Evolutionary conservation across 129 eudicot species (phyloP).

Genomic region (Artemisia annua): DNA sequence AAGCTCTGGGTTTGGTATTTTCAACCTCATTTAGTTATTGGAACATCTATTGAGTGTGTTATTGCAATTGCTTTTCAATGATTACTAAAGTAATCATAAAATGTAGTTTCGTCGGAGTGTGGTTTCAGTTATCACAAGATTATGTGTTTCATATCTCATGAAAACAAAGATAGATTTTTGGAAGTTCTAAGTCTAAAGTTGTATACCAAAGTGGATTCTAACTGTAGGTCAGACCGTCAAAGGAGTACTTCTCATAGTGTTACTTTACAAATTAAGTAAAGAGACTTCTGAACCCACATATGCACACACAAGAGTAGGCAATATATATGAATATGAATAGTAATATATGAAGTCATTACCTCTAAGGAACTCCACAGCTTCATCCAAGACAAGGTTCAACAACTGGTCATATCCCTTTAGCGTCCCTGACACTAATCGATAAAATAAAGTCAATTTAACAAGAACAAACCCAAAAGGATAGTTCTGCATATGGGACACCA

Average conservation of each 20-base stretch:
- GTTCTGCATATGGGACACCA: not conserved
- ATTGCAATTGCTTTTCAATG: too few species aligned
- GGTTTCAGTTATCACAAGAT: too few species aligned
- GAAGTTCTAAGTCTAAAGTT: not conserved
- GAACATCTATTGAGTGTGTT: too few species aligned
- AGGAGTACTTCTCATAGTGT: not conserved
- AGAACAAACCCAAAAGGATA: not conserved
- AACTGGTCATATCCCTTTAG: slow-evolving; percentile 95
- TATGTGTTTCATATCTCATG: too few species aligned
- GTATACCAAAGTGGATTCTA: not conserved
- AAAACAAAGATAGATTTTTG: too few species aligned
- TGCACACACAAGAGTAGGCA: slow-evolving; percentile 5
- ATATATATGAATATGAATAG: not conserved
- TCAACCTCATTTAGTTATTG: too few species aligned
- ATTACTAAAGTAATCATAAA: too few species aligned
- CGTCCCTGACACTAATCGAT: slow-evolving; percentile 73
- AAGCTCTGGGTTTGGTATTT: too few species aligned
- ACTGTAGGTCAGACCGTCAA: not conserved
- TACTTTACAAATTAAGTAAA: not conserved
- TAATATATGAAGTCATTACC: slow-evolving; percentile 29
- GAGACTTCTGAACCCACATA: slow-evolving; percentile 9
- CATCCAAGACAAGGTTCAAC: slow-evolving; percentile 95
- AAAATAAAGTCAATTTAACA: not conserved
- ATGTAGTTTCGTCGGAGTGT: too few species aligned
- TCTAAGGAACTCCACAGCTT: slow-evolving; percentile 80